Percentiles rank a stretch among this genome's conserved stretches.
These are phyloP conservation scores for Crucibulum laeve DNA, from an alignment of 768 basidiomycete genomes.

Conservation along the genomic window DNA sequence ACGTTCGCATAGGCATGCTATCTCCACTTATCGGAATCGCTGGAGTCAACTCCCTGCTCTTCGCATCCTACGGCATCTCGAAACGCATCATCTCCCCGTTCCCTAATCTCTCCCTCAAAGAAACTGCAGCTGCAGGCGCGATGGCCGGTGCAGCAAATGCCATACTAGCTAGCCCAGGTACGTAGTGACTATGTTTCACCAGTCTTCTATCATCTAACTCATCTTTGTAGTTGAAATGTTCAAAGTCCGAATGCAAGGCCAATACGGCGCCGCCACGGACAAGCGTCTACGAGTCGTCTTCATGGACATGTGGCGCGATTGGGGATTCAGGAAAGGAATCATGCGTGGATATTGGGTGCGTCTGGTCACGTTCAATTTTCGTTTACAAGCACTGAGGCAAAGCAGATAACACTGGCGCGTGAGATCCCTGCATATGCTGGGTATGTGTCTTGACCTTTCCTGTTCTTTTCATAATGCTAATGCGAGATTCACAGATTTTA, in stretches of 20 bases:
- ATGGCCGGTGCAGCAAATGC: slow-evolving; percentile 94
- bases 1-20: slow-evolving; percentile 67
- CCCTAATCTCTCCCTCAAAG: slow-evolving; percentile 71
- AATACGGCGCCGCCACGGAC: slow-evolving; percentile 80
- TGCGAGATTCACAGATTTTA: slow-evolving; percentile 50
- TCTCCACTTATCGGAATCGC: slow-evolving; percentile 91
- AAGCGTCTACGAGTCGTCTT: slow-evolving; percentile 70
- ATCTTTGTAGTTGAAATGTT: slow-evolving; percentile 83
- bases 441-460: slow-evolving; percentile 31
- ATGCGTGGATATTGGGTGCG: slow-evolving; percentile 97
- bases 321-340: slow-evolving; percentile 83
- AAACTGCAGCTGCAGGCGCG: slow-evolving; percentile 81
- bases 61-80: slow-evolving; percentile 84
- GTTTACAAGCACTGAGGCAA: background rate
- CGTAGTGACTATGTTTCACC: slow-evolving; percentile 6
- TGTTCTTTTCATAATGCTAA: background rate
- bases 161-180: slow-evolving; percentile 86
- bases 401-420: slow-evolving; percentile 79
- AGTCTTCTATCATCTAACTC: background rate
- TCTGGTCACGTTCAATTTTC: slow-evolving; percentile 1
- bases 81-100: slow-evolving; percentile 85
- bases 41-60: slow-evolving; percentile 93
- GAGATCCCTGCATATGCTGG: slow-evolving; percentile 98
- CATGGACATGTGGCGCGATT: slow-evolving; percentile 80
- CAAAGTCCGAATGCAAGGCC: slow-evolving; percentile 97